These are phyloP conservation scores for Zizania latifolia DNA, from an alignment of 176 grass and related monocot species.

Conservation along the genomic window DNA sequence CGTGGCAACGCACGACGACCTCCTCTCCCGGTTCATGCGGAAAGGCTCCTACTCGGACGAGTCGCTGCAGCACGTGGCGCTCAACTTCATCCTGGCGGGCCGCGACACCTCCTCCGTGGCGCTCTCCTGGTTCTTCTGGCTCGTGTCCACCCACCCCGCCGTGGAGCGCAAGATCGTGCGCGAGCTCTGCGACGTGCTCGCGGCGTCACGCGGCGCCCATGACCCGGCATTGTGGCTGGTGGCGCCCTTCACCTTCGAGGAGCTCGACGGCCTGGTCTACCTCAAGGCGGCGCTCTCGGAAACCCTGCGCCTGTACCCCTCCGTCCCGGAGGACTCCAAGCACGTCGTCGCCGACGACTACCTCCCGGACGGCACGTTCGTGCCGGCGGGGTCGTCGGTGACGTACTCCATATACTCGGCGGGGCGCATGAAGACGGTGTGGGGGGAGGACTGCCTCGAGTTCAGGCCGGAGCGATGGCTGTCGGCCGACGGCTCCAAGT, in stretches of 20 bases:
- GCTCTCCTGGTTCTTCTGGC: slow-evolving; percentile 99
- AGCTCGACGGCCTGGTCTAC: slow-evolving; percentile 83
- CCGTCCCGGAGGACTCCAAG: slow-evolving; percentile 93
- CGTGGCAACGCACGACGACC: slow-evolving; percentile 55
- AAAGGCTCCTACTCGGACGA: slow-evolving; percentile 78
- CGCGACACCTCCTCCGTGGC: slow-evolving; percentile 96
- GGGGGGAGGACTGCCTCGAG: slow-evolving; percentile 92
- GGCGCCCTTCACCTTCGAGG: slow-evolving; percentile 68
- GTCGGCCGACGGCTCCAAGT: slow-evolving; percentile 52
- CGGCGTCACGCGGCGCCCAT: slow-evolving; percentile 41
- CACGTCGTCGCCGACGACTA: slow-evolving; percentile 74
- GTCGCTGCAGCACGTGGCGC: slow-evolving; percentile 84
- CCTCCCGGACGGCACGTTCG: slow-evolving; percentile 85
- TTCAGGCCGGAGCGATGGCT: slow-evolving; percentile 85
- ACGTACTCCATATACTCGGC: slow-evolving; percentile 97
- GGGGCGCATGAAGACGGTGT: slow-evolving; percentile 78
- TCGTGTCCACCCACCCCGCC: slow-evolving; percentile 75
- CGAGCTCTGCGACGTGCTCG: slow-evolving; percentile 66
- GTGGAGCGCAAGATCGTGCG: slow-evolving; percentile 56
- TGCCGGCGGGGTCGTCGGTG: slow-evolving; percentile 76
- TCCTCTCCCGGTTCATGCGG: slow-evolving; percentile 92
- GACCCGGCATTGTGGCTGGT: slow-evolving; percentile 52
- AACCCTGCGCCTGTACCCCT: slow-evolving; percentile 87
- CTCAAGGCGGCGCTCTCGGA: slow-evolving; percentile 95
- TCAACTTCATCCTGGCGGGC: slow-evolving; percentile 97